Evolutionary conservation across 2,329 filamentous ascomycete genomes (phyloP).

Genomic region (Colletotrichum liaoningense): DNA sequence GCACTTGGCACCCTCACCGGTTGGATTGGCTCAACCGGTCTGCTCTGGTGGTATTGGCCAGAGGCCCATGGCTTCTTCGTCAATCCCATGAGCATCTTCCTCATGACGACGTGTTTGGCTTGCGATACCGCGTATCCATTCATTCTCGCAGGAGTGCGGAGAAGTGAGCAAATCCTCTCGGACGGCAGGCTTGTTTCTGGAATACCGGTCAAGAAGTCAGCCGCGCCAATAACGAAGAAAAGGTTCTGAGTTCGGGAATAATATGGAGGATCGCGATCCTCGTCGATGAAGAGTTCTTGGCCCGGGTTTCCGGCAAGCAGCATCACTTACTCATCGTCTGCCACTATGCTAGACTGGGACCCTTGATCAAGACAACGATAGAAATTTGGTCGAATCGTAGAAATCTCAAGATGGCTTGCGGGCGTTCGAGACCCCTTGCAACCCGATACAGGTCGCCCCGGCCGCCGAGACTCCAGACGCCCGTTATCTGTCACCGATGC

Average conservation of each 20-base stretch:
- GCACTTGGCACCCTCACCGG: conserved; percentile 55
- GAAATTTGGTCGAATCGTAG: too few species aligned
- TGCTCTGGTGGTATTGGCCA: conserved; percentile 62
- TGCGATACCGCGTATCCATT: not conserved
- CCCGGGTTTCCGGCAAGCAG: not conserved
- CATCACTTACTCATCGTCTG: not conserved
- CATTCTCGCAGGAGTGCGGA: not conserved
- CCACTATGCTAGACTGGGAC: not conserved
- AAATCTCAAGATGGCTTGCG: not conserved
- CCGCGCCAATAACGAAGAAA: not conserved
- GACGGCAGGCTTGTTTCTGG: not conserved
- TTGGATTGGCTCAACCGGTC: conserved; percentile 48
- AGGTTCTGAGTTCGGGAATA: not conserved
- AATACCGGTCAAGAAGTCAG: not conserved
- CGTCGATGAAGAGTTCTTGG: not conserved
- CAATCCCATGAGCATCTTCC: not conserved
- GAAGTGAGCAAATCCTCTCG: not conserved
- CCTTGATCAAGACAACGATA: not conserved
- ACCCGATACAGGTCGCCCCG: not conserved
- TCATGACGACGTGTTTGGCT: not conserved
- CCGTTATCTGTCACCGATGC: not conserved
- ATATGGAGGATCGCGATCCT: not conserved
- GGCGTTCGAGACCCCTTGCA: not conserved
- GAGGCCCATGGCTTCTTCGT: not conserved
- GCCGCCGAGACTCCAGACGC: not conserved